Percentiles rank a stretch among this genome's conserved stretches.
phyloP scores from a whole-genome alignment of 1,284 basidiomycete genomes.

The Microbotryum saponariae region DNA sequence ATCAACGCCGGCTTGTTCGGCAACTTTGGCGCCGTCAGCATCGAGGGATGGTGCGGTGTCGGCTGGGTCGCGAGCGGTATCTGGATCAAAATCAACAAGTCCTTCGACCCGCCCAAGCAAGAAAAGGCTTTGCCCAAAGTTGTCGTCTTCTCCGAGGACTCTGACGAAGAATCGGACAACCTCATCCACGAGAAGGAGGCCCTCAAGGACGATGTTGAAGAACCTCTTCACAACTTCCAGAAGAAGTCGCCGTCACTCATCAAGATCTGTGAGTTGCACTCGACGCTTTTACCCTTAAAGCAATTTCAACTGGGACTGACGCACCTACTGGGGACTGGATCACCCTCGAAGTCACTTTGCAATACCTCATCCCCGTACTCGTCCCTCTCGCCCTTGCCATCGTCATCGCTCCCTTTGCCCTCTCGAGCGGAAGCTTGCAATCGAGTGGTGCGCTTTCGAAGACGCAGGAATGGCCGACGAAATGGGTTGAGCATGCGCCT shows the following conservation, averaged over 20 bases:
- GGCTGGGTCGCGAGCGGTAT: conserved; percentile 29
- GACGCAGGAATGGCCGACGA: not conserved
- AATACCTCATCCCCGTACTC: conserved; percentile 15
- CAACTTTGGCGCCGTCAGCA: conserved; percentile 28
- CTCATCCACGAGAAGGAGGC: conserved; percentile 9
- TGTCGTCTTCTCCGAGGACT: not conserved
- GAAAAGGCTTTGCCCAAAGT: too few species aligned
- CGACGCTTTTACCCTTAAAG: not conserved
- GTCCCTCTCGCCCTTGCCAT: conserved; percentile 13
- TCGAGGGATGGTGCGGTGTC: conserved; percentile 28
- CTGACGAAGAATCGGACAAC: not conserved
- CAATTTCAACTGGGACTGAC: not conserved
- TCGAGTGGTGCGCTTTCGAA: not conserved
- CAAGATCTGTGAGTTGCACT: not conserved
- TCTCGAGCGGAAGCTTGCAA: not conserved
- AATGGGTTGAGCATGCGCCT: not conserved
- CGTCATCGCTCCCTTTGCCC: conserved; percentile 6
- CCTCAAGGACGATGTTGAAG: not conserved
- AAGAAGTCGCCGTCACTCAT: not conserved
- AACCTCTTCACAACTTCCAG: not conserved
- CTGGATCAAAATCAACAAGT: conserved; percentile 31
- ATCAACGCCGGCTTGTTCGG: conserved; percentile 36
- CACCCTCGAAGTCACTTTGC: conserved; percentile 1
- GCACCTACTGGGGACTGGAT: too few species aligned
- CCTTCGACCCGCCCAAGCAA: conserved; percentile 22